These are phyloP conservation scores for Cryptococcus sp. DNA, from an alignment of 1,284 basidiomycete species.

Conservation along the genomic window DNA sequence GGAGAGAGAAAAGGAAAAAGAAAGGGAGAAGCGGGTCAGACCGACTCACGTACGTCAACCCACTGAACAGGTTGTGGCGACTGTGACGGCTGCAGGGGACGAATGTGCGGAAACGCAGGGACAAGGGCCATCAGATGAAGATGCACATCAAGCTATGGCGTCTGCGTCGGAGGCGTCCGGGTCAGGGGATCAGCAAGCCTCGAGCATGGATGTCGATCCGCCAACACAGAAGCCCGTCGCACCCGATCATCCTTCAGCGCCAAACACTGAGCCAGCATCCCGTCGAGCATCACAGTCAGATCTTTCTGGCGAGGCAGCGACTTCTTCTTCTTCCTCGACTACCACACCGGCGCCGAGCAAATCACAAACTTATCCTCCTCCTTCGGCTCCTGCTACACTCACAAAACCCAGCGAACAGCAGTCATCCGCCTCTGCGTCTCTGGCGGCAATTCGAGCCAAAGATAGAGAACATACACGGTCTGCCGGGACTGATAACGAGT, in stretches of 20 bases:
- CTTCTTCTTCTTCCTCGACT: too few relatives aligned
- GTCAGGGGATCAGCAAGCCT: not conserved
- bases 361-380: too few relatives aligned
- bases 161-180: too few relatives aligned
- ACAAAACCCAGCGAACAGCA: not conserved
- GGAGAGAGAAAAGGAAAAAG: too few relatives aligned
- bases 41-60: too few relatives aligned
- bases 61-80: not conserved
- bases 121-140: too few relatives aligned
- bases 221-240: not conserved
- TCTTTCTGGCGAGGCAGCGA: too few relatives aligned
- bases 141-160: too few relatives aligned
- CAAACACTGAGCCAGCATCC: slow-evolving; percentile 1
- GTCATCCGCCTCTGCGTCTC: too few relatives aligned
- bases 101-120: not conserved
- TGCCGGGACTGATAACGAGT: not conserved
- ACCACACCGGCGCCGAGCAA: too few relatives aligned
- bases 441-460: too few relatives aligned
- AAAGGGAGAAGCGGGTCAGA: too few relatives aligned
- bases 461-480: not conserved
- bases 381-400: not conserved
- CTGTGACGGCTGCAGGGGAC: not conserved
- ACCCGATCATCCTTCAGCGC: slow-evolving; percentile 4
- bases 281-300: not conserved
- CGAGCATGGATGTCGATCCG: not conserved